Evolutionary conservation across 306 rosid genomes (phyloP), one percentile per base, ranked within the genome.

Genomic region (Gastrolobium bilobum): DNA sequence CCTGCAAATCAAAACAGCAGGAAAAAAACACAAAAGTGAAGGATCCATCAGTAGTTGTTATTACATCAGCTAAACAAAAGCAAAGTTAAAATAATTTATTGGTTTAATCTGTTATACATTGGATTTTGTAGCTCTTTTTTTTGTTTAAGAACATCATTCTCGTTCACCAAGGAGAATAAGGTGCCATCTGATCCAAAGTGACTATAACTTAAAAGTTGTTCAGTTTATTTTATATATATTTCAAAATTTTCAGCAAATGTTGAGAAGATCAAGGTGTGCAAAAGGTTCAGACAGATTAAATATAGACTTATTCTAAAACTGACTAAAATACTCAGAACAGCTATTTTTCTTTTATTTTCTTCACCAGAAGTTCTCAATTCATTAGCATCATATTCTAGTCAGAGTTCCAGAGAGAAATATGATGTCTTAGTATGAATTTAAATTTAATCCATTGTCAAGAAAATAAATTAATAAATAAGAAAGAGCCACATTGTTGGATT

Each of bases 1-100:
- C 97, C 98, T 93, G 90, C 86, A 83, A 62, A 79, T 53, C 29
- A 67, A 83, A 72, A 82, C 13, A 5, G 38, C 20, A 66, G 35
- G 56, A 67, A 69, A 26, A n/a, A n/a, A 44, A 40, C 2, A 3
- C 26, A 10, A 4, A 37, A 64, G 65, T n/a, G 80, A 31, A 78
- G 59, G 58, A 54, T 61, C 58, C 47, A 30, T 58, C 56, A 61
- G 46, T 13, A 57, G 70, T 43, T n/a, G 56, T 52, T 42, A 66
- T 37, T 61, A 70, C 37, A 60, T 59, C n/a, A 57, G 59, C 75
- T 46, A 68, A 39, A 37, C 46, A 40, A 43, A 37, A 70, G 39
- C 54, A 71, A 65, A 5, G 64, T 26, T 39, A 69, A 60, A 13
- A 13, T 37, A 29, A 26, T 37, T 47, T 60, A 33, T 60, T 10